Evolutionary conservation across 805 yeast species (phyloP), one percentile per base, ranked within the genome.

Genomic region (Candida tibetensis): DNA sequence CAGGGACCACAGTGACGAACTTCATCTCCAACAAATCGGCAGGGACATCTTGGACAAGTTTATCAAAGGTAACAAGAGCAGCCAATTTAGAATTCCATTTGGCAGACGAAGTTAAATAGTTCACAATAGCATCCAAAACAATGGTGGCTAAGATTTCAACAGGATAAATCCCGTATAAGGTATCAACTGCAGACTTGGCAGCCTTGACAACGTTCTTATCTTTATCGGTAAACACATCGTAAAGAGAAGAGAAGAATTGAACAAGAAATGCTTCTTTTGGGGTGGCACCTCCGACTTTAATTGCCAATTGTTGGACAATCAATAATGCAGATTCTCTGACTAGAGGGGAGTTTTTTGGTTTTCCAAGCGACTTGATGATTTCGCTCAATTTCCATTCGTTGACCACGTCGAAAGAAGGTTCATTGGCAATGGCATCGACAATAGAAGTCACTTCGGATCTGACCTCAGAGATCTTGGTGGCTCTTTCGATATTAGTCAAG

Each of bases 31-130:
- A 70, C 52, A 86, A 73, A 66, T 93, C 98, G 28, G 83, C 78
- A 40, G 96, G 93, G 30, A 84, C 80, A 34, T 85, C 88, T 45
- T 78, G 87, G 42, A 85, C 72, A 39, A 90, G 73, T 57, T 73
- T 80, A 58, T 89, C 95, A 40, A 90, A 64, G 4, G 80, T 55
- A 48, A 76, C 79, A 56, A 91, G 72, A 36, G 93, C 91, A 13
- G 83, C 95, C 30, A 86, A 53, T 62, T 91, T 91, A 34, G 88
- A 76, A 62, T 87, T 93, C 95, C 96, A 90, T 65, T 90, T 91
- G 32, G 96, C 95, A 39, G 95, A 79, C 2, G 90, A 79, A 44
- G 74, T 70, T 51, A 91, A 74, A 59, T 85, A 89, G 4, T 52
- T 60, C 44, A 85, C 61, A 23, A 89, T 57, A 40, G 66, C 72